Base-by-base conservation (phyloP, 148 eudicot genomes). In the Fagopyrum esculentum region DNA sequence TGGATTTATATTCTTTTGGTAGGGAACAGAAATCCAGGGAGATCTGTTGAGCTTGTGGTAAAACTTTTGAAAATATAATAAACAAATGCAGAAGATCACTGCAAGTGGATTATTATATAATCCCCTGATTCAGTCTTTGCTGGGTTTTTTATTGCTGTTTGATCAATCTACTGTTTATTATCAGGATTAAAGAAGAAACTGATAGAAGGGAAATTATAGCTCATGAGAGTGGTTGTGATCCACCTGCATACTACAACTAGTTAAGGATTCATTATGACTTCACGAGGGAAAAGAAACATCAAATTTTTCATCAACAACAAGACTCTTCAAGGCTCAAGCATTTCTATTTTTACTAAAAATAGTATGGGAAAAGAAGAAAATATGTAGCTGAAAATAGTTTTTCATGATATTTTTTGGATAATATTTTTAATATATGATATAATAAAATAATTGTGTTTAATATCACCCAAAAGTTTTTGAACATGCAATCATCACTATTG, bases 1-100 rank as follows among this genome's bases (percentile, higher is more conserved):
- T 19, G 64, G 60, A 55, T 55, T 55, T n/a, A 22, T 61, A 61
- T 61, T 61, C 43, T 26, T 61, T 9, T 6, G 19, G 35, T 19
- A 22, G 64, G 57, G 52, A 56, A 57, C 64, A 57, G 35, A 19
- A 57, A 57, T 19, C 64, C 64, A 57, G 64, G 64, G 68, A 9
- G 68, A 29, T 61, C 12, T 22, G 26, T 5, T 19, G 30, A n/a
- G 6, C 9, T 59, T 59, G 26, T 2, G 26, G 64, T 59, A 59
- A 59, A n/a, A 52, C 57, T 52, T 52, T 15, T 52, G 57, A 52
- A 59, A 59, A 59, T 17, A 6, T 60, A 60, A 61, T 61, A 61
- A 61, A 29, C 68, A 61, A 57, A 26, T 61, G 9, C 40, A 61
- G 66, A 29, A 26, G 40, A 61, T 61, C 68, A 7, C 68, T 29